Base-by-base conservation (phyloP, 768 basidiomycete species). In the Auricularia sp. region DNA sequence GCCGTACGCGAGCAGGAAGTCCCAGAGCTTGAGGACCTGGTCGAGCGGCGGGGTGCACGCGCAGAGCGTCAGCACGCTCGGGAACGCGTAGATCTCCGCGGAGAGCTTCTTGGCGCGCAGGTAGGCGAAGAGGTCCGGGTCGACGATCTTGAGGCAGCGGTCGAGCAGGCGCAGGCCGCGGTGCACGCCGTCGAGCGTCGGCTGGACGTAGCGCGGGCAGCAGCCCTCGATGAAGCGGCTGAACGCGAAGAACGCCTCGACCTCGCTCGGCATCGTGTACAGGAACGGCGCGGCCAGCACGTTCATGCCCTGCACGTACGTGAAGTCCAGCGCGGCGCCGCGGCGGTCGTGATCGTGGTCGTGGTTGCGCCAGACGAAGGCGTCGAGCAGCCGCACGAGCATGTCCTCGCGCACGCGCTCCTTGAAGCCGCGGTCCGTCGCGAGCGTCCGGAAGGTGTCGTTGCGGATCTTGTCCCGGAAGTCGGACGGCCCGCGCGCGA, bases 291-390 rank as follows among this genome's bases (percentile, higher is more conserved):
- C 97, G 23, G 95, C 93, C 42, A 99, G 86, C 60, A 98, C 97
- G 73, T 99, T 99, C 93, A 97, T 98, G 36, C 97, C 97, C 76
- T 99, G 96, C 8, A 99, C 95, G 70, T 98, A 99, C 36, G 91
- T 93, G 75, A 98, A 97, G 8, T 85, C 91, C 51, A 92, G 81
- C 64, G 86, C n/a, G 89, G 84, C 0, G 78, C 79, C n/a, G 43
- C 29, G 87, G 8, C 39, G 39, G 39, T 67, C 85, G 80, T 29
- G 29, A 2, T 29, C 29, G 29, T 29, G 29, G 70, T 93, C 91
- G 67, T 91, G 83, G 75, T 88, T 95, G 67, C 91, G 81, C 97
- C 96, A 99, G 3, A 98, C 95, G 75, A 98, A 99, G 1, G 96
- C 97, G 72, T 99, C 97, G 51, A 99, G 77, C n/a, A 98, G 77